Percentiles rank a stretch among this genome's conserved stretches.
Evolutionary conservation across 179 eudicot genomes (phyloP).

Genomic region (Silene noctiflora): DNA sequence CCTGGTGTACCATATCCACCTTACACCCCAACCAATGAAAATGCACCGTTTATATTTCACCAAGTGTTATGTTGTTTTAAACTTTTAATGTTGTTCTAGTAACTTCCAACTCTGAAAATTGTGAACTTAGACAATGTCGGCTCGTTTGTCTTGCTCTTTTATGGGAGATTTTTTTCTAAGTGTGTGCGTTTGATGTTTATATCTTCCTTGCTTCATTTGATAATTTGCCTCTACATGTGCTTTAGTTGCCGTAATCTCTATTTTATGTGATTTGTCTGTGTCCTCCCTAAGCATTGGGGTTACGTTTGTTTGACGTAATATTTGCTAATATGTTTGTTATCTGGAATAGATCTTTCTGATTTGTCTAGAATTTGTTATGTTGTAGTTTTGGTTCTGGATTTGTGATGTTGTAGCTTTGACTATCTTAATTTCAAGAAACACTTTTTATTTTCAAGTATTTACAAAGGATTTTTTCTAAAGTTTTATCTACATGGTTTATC

Average conservation of each 20-base stretch:
- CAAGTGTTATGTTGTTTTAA: too few species aligned
- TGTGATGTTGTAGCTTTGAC: too few species aligned
- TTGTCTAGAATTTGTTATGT: not conserved
- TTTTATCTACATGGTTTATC: not conserved
- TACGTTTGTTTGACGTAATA: not conserved
- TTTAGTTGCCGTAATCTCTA: not conserved
- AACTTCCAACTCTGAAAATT: too few species aligned
- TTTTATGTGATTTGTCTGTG: not conserved
- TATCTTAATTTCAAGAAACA: not conserved
- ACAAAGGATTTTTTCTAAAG: not conserved
- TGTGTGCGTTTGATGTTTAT: too few species aligned
- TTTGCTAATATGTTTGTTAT: not conserved
- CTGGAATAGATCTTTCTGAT: not conserved
- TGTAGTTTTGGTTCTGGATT: not conserved
- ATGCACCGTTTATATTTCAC: too few species aligned
- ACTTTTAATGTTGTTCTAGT: too few species aligned
- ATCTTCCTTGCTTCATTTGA: not conserved
- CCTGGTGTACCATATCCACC: too few species aligned
- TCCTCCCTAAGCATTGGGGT: not conserved
- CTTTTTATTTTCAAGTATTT: not conserved
- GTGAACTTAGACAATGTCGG: not conserved
- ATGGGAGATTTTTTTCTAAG: too few species aligned
- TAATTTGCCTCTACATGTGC: not conserved
- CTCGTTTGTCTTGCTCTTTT: not conserved
- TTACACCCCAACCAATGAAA: too few species aligned